A percentile compares a stretch with the other conserved stretches of the same genome.
Conservation (phyloP, 441 rosid species). For the Pelargonium myrrhifolium region DNA sequence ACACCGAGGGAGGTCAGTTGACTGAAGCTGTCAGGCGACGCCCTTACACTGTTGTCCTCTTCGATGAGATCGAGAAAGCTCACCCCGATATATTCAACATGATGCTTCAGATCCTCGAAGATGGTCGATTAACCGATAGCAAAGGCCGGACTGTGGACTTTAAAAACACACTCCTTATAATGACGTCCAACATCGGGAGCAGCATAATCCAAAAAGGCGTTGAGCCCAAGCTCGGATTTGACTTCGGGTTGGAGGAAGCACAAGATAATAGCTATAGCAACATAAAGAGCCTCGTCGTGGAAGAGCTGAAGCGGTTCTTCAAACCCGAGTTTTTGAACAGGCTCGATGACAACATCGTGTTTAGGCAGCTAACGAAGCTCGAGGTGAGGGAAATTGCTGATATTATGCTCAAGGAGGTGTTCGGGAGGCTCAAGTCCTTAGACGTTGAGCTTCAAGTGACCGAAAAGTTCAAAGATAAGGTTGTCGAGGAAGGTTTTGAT, state of each 20-base stretch:
- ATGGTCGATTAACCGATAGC: constrained; percentile 92
- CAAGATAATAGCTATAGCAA: constrained; percentile 72
- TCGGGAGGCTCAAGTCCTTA: constrained; percentile 54
- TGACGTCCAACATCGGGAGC: constrained; percentile 98
- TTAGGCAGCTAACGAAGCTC: constrained; percentile 78
- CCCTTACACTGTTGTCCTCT: constrained; percentile 81
- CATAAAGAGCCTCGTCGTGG: constrained; percentile 84
- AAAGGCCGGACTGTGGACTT: constrained; percentile 96
- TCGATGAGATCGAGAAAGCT: constrained; percentile 96
- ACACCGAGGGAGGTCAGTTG: constrained; percentile 93
- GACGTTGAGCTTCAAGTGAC: constrained; percentile 95
- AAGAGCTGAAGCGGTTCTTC: constrained; percentile 84
- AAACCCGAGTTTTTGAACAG: constrained; percentile 92
- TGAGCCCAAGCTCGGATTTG: constrained; percentile 82
- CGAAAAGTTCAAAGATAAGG: constrained; percentile 78
- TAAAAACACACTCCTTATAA: constrained; percentile 88
- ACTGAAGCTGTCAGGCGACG: constrained; percentile 96
- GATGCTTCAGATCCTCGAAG: constrained; percentile 99
- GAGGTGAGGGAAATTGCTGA: constrained; percentile 92
- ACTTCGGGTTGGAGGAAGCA: constrained; percentile 40
- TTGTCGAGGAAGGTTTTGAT: constrained; percentile 88
- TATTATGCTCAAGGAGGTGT: constrained; percentile 88
- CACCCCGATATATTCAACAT: constrained; percentile 97
- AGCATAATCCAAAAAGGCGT: constrained; percentile 81
- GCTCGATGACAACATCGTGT: constrained; percentile 95